Evolutionary conservation across 345 rosid species (phyloP).

Genomic region (Dipteronia dyeriana): DNA sequence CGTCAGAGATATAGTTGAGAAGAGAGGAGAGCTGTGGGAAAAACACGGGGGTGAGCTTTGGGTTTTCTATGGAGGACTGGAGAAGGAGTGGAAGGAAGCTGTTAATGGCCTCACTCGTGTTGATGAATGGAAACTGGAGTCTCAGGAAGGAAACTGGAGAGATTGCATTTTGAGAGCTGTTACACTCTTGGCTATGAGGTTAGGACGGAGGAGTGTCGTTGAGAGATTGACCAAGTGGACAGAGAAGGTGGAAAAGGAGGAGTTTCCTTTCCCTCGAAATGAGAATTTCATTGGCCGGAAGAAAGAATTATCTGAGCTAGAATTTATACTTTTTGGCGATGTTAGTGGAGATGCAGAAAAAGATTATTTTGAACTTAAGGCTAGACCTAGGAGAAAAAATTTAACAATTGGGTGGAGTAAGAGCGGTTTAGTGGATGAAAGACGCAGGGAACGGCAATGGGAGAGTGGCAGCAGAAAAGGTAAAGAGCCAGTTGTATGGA

Average conservation of each 20-base stretch:
- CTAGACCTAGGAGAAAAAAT: constrained; percentile 75
- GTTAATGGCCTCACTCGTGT: constrained; percentile 63
- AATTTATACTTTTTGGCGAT: constrained; percentile 87
- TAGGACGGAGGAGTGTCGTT: constrained; percentile 90
- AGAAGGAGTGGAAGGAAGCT: constrained; percentile 95
- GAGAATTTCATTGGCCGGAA: constrained; percentile 84
- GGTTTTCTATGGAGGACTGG: constrained; percentile 80
- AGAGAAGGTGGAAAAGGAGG: constrained; percentile 80
- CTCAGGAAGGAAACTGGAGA: constrained; percentile 91
- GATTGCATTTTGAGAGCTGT: constrained; percentile 79
- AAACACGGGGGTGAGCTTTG: constrained; percentile 87
- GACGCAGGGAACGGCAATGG: constrained; percentile 31
- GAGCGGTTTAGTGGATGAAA: constrained; percentile 48
- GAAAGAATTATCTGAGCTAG: constrained; percentile 86
- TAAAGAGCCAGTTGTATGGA: constrained; percentile 90
- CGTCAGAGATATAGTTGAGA: constrained; percentile 92
- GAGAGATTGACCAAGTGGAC: constrained; percentile 83
- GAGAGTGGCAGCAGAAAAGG: constrained; percentile 58
- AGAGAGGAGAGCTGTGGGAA: constrained; percentile 94
- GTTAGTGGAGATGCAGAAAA: constrained; percentile 69
- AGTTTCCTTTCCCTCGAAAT: constrained; percentile 83
- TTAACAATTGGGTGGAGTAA: constrained; percentile 73
- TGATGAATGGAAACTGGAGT: constrained; percentile 92
- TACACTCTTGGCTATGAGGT: constrained; percentile 64
- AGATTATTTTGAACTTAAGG: constrained; percentile 84